Evolutionary conservation across 257 asterid species (phyloP), one percentile per base, ranked within the genome.

Genomic region (Thymus mandschuricus): DNA sequence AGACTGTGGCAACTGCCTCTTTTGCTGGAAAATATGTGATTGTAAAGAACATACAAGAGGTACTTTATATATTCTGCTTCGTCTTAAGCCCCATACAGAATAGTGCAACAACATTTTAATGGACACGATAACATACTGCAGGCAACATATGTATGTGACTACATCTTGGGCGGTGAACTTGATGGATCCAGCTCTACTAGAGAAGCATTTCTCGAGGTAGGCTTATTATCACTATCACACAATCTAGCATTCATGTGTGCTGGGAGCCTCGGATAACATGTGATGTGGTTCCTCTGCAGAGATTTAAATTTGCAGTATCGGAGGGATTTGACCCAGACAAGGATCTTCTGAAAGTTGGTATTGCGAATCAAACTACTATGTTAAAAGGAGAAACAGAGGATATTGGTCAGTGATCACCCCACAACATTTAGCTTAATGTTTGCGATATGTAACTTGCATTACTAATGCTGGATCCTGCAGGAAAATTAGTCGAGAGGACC

Each of bases 281-380:
- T 13, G 60, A 30, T 51, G 44, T 60, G 38, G 43, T 81, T 72
- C 72, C 43, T 70, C 61, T 81, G 85, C 88, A 95, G 99, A 95
- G 92, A 88, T 95, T 89, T 71, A 92, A 95, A 74, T 62, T 35
- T 78, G 98, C 96, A 0, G 83, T 89, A 63, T 95, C 99, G 63
- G 15, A 87, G 61, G 99, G 98, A 68, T 95, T 95, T 74, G 96
- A 92, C 81, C 98, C 98, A 10, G 97, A 87, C 76, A 66, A 28
- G 50, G 98, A 95, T 79, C 97, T 95, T 60, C 81, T 74, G 27
- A 95, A 89, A 89, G 78, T 82, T 78, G 99, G 99, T 72, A 87
- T 95, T 79, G 99, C 99, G n/a, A 95, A 95, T 82, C 99, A 95
- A 84, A 95, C 99, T 51, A 95, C 99, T 8, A 95, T 89, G 99